Percentiles rank a stretch among this genome's conserved stretches.
phyloP scores from a whole-genome alignment of 768 basidiomycete genomes.

The Agrocybe chaxingu region DNA sequence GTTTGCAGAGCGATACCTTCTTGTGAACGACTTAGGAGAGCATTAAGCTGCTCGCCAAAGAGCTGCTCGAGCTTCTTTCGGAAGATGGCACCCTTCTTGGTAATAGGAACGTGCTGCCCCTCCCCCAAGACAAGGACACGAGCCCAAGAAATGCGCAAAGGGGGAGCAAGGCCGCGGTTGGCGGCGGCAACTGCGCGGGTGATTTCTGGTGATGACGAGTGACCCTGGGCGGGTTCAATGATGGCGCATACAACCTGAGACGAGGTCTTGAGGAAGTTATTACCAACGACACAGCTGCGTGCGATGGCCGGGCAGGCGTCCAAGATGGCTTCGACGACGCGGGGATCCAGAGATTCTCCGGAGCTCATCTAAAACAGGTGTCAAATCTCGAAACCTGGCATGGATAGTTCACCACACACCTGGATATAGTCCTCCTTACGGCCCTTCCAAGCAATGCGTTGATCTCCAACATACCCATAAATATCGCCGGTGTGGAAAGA shows the following conservation, averaged over 20 bases:
- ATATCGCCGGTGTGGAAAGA: slow-evolving; percentile 31
- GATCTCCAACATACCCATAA: slow-evolving; percentile 18
- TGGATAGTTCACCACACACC: slow-evolving; percentile 11
- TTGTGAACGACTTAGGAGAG: slow-evolving; percentile 17
- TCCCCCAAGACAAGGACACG: slow-evolving; percentile 25
- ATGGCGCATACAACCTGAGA: slow-evolving; percentile 29
- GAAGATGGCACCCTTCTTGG: slow-evolving; percentile 28
- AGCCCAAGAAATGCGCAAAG: slow-evolving; percentile 29
- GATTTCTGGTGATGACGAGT: slow-evolving; percentile 19
- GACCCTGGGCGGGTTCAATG: slow-evolving; percentile 20
- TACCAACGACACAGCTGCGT: slow-evolving; percentile 29
- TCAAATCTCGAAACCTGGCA: neutral
- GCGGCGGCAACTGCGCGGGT: slow-evolving; percentile 23
- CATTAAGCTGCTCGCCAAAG: slow-evolving; percentile 21
- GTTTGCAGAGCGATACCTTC: slow-evolving; percentile 8
- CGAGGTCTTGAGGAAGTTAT: slow-evolving; percentile 28
- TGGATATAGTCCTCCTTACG: slow-evolving; percentile 32
- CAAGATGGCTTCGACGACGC: slow-evolving; percentile 25
- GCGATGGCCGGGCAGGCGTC: slow-evolving; percentile 20
- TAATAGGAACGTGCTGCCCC: slow-evolving; percentile 26
- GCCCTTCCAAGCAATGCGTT: slow-evolving; percentile 28
- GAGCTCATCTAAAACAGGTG: slow-evolving; percentile 23
- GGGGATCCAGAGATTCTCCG: slow-evolving; percentile 32
- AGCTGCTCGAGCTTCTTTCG: slow-evolving; percentile 29
- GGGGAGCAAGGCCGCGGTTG: slow-evolving; percentile 29